A percentile compares a stretch with the other conserved stretches of the same genome.
phyloP scores from a whole-genome alignment of 371 early-diverging fungal genomes.

The Mucor sp. region DNA sequence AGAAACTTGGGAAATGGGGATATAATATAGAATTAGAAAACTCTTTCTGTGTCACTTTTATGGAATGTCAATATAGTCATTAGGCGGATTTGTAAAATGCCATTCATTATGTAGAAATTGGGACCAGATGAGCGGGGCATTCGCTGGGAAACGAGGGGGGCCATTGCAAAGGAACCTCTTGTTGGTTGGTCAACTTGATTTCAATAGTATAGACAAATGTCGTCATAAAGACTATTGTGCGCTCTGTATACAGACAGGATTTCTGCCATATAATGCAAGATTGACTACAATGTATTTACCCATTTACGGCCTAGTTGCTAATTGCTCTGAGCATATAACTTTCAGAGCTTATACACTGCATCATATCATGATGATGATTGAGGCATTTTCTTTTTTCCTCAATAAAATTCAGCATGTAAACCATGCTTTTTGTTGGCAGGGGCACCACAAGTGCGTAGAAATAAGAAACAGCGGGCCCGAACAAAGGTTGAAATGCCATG shows the following conservation, averaged over 20 bases:
- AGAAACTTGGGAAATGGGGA: neutral
- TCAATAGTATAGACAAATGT: neutral
- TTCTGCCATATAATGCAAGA: neutral
- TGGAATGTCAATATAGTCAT: conserved; percentile 11
- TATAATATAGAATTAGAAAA: neutral
- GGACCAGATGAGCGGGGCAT: neutral
- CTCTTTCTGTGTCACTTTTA: conserved; percentile 1
- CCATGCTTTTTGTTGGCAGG: neutral
- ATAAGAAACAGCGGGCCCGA: neutral
- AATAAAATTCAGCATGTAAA: neutral
- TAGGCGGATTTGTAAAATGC: conserved; percentile 1
- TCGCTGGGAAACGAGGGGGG: neutral
- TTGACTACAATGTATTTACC: neutral
- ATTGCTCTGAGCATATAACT: neutral
- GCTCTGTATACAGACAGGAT: neutral
- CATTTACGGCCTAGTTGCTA: neutral
- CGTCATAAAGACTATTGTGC: neutral
- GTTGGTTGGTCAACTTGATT: neutral
- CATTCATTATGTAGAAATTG: neutral
- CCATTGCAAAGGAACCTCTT: neutral
- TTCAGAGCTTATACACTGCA: neutral
- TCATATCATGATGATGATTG: neutral
- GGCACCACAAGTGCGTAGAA: neutral
- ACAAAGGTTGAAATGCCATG: neutral
- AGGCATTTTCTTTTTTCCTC: neutral